Conservation (phyloP, 2,329 filamentous ascomycete genomes). For the Claviceps quebecensis region DNA sequence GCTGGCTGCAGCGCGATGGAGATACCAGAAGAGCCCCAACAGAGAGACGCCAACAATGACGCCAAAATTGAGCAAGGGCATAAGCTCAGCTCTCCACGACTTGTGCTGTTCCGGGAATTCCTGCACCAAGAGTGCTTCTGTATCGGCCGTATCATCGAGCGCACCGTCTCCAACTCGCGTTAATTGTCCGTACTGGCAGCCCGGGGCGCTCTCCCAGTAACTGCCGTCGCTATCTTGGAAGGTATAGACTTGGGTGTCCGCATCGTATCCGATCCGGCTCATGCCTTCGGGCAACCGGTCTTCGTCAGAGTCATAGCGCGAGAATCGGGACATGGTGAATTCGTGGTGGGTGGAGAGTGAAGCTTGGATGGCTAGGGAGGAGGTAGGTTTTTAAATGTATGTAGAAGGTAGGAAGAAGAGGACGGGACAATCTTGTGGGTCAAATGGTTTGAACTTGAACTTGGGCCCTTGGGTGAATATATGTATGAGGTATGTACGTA, state of each 20-base stretch:
- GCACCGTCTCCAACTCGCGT: constrained; percentile 22
- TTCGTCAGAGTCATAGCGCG: constrained; percentile 31
- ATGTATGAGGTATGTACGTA: too few species aligned
- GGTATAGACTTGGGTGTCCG: constrained; percentile 38
- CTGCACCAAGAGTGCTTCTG: constrained; percentile 18
- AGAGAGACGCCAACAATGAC: constrained; percentile 37
- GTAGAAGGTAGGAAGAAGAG: too few species aligned
- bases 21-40: constrained; percentile 34
- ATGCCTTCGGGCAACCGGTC: constrained; percentile 41
- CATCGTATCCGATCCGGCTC: constrained; percentile 40
- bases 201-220: constrained; percentile 35
- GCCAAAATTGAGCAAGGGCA: constrained; percentile 45
- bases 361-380: not conserved
- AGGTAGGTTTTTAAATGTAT: not conserved
- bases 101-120: constrained; percentile 13
- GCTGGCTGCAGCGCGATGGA: constrained; percentile 18
- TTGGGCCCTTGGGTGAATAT: too few species aligned
- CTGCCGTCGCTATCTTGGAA: constrained; percentile 34
- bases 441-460: too few species aligned
- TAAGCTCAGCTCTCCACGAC: constrained; percentile 38
- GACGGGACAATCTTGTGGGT: too few species aligned
- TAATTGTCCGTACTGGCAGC: constrained; percentile 34
- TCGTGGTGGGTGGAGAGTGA: not conserved
- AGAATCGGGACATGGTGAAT: constrained; percentile 26
- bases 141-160: constrained; percentile 13